Percentiles rank a stretch among this genome's conserved stretches.
These are phyloP conservation scores for Amniculicola lignicola DNA, from an alignment of 495 filamentous ascomycete genomes.

Conservation along the genomic window DNA sequence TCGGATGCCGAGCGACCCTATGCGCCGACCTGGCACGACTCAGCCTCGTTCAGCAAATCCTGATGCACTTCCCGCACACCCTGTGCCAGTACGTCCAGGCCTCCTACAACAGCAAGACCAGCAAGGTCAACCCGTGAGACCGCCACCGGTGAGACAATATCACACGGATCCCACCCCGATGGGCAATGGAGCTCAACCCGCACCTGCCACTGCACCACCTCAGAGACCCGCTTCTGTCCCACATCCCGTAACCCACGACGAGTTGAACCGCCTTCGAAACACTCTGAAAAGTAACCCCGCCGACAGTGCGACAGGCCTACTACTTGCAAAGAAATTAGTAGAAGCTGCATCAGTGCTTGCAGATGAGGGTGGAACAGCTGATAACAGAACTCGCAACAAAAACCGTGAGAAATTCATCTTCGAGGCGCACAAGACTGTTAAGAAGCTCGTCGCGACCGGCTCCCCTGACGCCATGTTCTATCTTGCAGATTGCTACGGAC, in stretches of 20 bases:
- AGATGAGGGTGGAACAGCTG: constrained; percentile 63
- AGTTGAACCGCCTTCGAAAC: constrained; percentile 70
- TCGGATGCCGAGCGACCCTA: constrained; percentile 22
- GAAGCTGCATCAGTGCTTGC: constrained; percentile 79
- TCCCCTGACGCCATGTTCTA: constrained; percentile 90
- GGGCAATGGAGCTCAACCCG: constrained; percentile 35
- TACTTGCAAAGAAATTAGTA: constrained; percentile 77
- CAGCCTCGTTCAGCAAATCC: constrained; percentile 46
- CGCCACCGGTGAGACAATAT: constrained; percentile 73
- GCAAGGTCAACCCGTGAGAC: constrained; percentile 45
- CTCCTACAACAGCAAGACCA: constrained; percentile 46
- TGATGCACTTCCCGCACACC: constrained; percentile 73
- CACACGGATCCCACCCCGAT: constrained; percentile 46
- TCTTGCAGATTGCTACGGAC: constrained; percentile 83
- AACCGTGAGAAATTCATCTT: constrained; percentile 77
- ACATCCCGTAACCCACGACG: constrained; percentile 67
- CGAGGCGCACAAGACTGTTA: constrained; percentile 85
- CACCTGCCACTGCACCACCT: constrained; percentile 36
- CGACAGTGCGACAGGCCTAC: constrained; percentile 67
- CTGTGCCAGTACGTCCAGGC: constrained; percentile 75
- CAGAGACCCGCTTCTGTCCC: constrained; percentile 31
- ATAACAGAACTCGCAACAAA: constrained; percentile 69
- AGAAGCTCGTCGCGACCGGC: constrained; percentile 68
- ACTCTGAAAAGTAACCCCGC: constrained; percentile 64
- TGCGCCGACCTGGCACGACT: constrained; percentile 34